Percentiles rank a stretch among this genome's conserved stretches.
phyloP scores from a whole-genome alignment of 345 rosid genomes.

The Eucalyptus marginata region DNA sequence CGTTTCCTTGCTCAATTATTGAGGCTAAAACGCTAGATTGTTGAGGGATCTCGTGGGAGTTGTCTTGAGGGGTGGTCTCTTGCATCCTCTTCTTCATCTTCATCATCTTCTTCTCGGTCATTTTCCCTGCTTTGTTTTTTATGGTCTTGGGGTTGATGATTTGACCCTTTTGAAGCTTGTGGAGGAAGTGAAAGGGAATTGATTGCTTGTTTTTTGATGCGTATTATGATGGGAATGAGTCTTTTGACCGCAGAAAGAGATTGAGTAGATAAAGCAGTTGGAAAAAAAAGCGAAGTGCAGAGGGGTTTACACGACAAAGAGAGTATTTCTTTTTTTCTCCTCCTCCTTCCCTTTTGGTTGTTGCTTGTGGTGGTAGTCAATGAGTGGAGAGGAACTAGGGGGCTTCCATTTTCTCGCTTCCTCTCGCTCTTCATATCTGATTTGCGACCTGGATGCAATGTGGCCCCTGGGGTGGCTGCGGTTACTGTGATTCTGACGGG shows the following conservation, averaged over 20 bases:
- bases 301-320: not conserved
- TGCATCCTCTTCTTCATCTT: not conserved
- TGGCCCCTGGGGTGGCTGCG: not conserved
- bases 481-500: not conserved
- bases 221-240: not conserved
- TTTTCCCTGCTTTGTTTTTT: not conserved
- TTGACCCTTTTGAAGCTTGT: slow-evolving; percentile 1
- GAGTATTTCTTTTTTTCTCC: not conserved
- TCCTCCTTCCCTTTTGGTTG: not conserved
- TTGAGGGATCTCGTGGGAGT: not conserved
- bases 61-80: not conserved
- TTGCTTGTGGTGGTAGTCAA: not conserved
- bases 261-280: not conserved
- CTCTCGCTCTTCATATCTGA: not conserved
- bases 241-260: not conserved
- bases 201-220: not conserved
- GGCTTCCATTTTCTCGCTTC: not conserved
- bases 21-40: not conserved
- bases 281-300: not conserved
- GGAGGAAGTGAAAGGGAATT: not conserved
- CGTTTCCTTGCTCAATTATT: not conserved
- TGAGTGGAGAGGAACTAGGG: not conserved
- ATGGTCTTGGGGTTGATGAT: not conserved
- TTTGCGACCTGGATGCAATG: not conserved
- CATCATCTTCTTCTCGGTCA: not conserved